Base-by-base conservation (phyloP, 306 rosid species). In the Cucurbita pepo region DNA sequence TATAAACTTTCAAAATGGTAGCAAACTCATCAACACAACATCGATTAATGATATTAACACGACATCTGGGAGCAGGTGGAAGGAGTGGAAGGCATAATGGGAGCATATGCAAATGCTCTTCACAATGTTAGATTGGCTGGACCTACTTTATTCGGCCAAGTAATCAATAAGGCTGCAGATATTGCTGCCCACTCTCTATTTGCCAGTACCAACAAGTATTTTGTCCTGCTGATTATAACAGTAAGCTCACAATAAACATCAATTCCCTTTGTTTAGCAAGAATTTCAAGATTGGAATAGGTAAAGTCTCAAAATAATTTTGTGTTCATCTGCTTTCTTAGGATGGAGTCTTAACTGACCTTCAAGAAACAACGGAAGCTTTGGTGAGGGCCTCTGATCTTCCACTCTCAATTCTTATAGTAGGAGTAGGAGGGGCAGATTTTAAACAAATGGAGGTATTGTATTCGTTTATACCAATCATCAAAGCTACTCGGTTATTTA, bases 311-410 rank as follows among this genome's bases (percentile, higher is more conserved):
- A 21, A 19, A 4, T 60, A 16, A 16, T 41, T 59, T 21, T 65
- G 54, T 43, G 4, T 54, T 57, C 21, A 14, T 73, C 21, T 76
- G 11, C 69, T 85, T 69, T 59, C 22, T 3, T 51, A 94, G 98
- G 97, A 94, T 80, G 99, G 99, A 72, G 85, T 91, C 52, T 86
- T 94, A 53, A 81, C 97, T 3, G 97, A 94, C 77, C 86, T 91
- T 41, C 97, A 91, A 84, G 97, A 94, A 78, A 85, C 99, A 63
- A 86, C 76, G 72, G 80, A 91, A 25, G 87, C 96, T 76, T 13
- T 94, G 69, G 97, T 94, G 25, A 87, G 72, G 62, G 95, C 97
- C 75, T 94, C 95, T 75, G 94, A 94, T 72, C 92, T 94, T 74
- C 99, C 96, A 16, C 45, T 94, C 18, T 90, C 97, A 4, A 18